Base-by-base conservation (phyloP, 2,329 filamentous ascomycete genomes). In the Paraphaeosphaeria sporulosa region DNA sequence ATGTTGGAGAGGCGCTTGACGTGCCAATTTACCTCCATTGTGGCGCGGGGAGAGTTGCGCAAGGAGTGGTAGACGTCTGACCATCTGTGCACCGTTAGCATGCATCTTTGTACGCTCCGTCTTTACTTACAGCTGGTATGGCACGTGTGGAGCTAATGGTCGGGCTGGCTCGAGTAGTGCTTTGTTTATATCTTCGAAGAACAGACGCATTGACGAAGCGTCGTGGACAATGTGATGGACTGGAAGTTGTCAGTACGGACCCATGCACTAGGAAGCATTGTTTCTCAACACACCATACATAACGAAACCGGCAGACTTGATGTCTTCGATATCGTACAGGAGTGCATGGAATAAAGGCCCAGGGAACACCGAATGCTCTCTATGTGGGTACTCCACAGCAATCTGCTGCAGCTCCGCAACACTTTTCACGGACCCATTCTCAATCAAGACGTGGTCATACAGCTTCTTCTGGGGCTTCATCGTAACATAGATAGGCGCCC, bases 221-320 rank as follows among this genome's bases (percentile, higher is more conserved):
- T 55, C 52, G n/a, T 55, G 52, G 27, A 55, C 52, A 19, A 46
- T 46, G 30, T 55, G 52, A 47, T 55, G 52, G 15, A 55, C 52
- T 55, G 9, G 27, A 25, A 32, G 13, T 12, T 13, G 7, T 55
- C 12, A 55, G 52, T 36, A 7, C 19, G n/a, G 7, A 9, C n/a
- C 10, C 17, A 4, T 25, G 12, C 40, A 27, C 17, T 34, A 32
- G 2, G 8, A 10, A n/a, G 6, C n/a, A 46, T 30, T 19, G 9
- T 5, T 10, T 25, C 12, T 27, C 25, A 4, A 36, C 42, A 25
- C 46, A 55, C 52, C 42, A n/a, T 55, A 46, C 13, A 46, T 23
- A 12, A 55, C 42, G 12, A 55, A 46, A 25, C 52, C 52, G 25
- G 52, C 52, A 17, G 52, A 55, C 42, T 55, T 43, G 40, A n/a